These are phyloP conservation scores for Jatropha podagrica DNA, from an alignment of 441 rosid species.

Conservation along the genomic window DNA sequence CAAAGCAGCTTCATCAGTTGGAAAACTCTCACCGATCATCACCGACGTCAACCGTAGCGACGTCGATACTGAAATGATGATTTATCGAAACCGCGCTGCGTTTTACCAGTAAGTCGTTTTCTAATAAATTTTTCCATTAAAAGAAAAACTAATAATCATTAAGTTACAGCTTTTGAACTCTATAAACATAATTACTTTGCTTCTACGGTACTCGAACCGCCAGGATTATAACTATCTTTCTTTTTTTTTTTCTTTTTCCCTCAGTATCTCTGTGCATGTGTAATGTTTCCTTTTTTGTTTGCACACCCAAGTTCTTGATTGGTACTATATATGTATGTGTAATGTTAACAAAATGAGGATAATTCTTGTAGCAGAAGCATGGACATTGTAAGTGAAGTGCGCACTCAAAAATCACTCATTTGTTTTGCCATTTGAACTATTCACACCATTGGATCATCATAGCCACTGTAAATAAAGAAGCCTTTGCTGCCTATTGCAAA, in stretches of 20 bases:
- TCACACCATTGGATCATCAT: constrained; percentile 20
- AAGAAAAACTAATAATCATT: neutral
- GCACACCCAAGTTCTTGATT: too few relatives aligned
- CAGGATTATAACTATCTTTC: neutral
- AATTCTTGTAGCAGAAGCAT: constrained; percentile 42
- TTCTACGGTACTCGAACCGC: constrained; percentile 32
- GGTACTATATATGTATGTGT: neutral
- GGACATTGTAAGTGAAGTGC: constrained; percentile 11
- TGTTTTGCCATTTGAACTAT: constrained; percentile 6
- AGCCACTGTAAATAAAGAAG: constrained; percentile 20
- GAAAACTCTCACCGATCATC: constrained; percentile 25
- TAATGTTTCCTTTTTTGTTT: too few relatives aligned
- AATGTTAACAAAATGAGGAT: neutral
- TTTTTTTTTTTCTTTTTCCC: neutral
- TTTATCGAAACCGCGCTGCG: constrained; percentile 61
- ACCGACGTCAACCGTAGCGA: constrained; percentile 22
- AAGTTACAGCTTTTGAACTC: neutral
- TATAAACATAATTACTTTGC: constrained; percentile 26
- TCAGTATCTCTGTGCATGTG: neutral
- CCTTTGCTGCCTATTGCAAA: neutral
- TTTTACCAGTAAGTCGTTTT: constrained; percentile 56
- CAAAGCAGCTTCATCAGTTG: constrained; percentile 34
- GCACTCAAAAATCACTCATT: constrained; percentile 36
- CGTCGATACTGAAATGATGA: constrained; percentile 20
- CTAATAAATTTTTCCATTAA: neutral